Evolutionary conservation across 1,284 basidiomycete genomes (phyloP), one percentile per base, ranked within the genome.

Genomic region (Cryptococcus depauperatus): DNA sequence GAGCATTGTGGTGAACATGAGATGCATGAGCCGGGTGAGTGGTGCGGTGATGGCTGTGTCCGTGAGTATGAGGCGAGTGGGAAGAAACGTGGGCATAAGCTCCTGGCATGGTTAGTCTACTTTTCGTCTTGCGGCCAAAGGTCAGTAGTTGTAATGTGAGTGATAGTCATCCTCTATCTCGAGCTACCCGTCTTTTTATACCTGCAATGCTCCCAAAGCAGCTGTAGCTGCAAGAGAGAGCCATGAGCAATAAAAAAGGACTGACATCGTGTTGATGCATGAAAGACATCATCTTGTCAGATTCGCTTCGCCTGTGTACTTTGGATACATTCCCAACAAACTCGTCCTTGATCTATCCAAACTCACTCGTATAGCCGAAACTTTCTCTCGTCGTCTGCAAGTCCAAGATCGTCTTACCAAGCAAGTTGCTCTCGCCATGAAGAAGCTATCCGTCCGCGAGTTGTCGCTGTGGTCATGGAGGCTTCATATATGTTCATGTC

Each of bases 401-500:
- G 92, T 99, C 11, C 95, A 99, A 73, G 95, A 99, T 71, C 83
- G 95, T 9, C 76, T 99, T 47, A 98, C 95, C 14, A 92, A 91
- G 68, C 95, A 99, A 71, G 91, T 99, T 51, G 95, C 95, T 0
- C 77, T 96, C 37, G 91, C 95, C 14, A 83, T 99, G 88, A 97
- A 68, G 93, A 99, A 69, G 95, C 95, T 11, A 92, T 98, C 58
- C 82, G 88, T 59, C 95, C 95, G 39, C 81, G 86, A 54, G 95
- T 95, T 42, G 95, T 99, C 16, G 95, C 92, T 1, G 95, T 99
- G 51, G 95, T 99, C 23, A 95, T 96, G 85, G 91, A 96, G 71
- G 91, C 91, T 56, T 88, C 86, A 88, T 90, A 68, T 73, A 79
- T 98, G 73, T 99, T 95, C 68, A 99, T 99, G 95, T 91, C 92